phyloP scores from a whole-genome alignment of 2,329 filamentous ascomycete species.

The Elsinoe batatas region DNA sequence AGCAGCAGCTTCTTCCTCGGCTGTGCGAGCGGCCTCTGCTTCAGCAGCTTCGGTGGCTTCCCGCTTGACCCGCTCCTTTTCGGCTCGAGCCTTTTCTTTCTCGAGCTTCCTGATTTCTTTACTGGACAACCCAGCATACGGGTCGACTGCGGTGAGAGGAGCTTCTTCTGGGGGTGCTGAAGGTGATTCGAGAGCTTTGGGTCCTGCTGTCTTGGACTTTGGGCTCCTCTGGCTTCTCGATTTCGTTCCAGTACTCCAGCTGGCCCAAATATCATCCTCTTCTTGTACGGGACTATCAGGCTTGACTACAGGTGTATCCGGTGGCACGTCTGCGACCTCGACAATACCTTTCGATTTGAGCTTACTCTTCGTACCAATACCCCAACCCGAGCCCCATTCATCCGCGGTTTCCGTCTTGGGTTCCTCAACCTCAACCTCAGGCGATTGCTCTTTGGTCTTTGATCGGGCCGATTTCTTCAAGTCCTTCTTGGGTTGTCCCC shows the following conservation, averaged over 20 bases:
- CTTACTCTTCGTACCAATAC: slow-evolving; percentile 46
- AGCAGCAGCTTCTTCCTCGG: background rate
- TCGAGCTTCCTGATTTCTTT: slow-evolving; percentile 29
- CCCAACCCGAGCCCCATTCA: slow-evolving; percentile 49
- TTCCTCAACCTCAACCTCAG: slow-evolving; percentile 37
- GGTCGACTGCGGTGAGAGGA: slow-evolving; percentile 22
- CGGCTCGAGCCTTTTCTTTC: slow-evolving; percentile 38
- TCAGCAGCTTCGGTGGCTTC: slow-evolving; percentile 17
- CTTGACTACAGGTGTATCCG: slow-evolving; percentile 31
- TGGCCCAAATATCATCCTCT: slow-evolving; percentile 26
- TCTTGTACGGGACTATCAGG: slow-evolving; percentile 26
- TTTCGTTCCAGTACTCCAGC: slow-evolving; percentile 39
- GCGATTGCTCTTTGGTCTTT: slow-evolving; percentile 22
- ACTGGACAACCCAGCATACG: slow-evolving; percentile 23
- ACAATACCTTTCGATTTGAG: slow-evolving; percentile 35
- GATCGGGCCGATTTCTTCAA: slow-evolving; percentile 31
- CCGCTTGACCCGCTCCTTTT: slow-evolving; percentile 26
- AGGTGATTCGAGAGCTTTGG: slow-evolving; percentile 28
- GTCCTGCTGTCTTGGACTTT: slow-evolving; percentile 19
- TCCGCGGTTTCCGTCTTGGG: slow-evolving; percentile 40
- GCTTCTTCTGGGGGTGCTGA: slow-evolving; percentile 40
- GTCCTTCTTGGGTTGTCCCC: slow-evolving; percentile 45
- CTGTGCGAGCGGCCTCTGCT: background rate
- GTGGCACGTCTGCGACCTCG: slow-evolving; percentile 23
- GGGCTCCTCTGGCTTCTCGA: slow-evolving; percentile 48